Evolutionary conservation across 208 protist species (phyloP), one percentile per base, ranked within the genome.

Genomic region (Wallacemonas sp.): DNA sequence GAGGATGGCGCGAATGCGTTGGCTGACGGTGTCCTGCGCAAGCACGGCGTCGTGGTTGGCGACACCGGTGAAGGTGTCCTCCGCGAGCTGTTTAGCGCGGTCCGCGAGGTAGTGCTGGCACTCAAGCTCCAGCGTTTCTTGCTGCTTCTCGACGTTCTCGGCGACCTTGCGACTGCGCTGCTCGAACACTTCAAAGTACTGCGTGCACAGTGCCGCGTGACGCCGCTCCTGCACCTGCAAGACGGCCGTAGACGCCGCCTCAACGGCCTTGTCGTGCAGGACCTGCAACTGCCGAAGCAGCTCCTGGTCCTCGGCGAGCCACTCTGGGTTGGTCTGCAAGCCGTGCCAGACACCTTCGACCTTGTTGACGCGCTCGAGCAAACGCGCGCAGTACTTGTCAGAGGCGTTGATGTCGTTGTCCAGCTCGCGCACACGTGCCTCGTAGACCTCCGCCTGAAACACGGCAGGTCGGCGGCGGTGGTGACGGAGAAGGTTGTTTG

Each of bases 401-500:
- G 75, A 75, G 6, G 69, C 41, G 43, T 76, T 76, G 23, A 58
- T 74, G 19, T 64, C 47, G 55, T 85, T 77, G 41, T 82, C 82
- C 49, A 96, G 72, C 72, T 92, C 81, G 17, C 91, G 87, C 58
- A 93, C 64, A 1, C 91, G 87, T 19, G 75, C 73, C 57, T 96
- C 87, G 62, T 92, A 93, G 17, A 81, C 43, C 46, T 91, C 80
- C 12, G 85, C 83, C 70, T 96, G 91, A 27, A 94, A 72, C 30
- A 82, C 72, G 12, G 91, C 87, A 2, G 88, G 83, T 6, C 91
- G 87, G 52, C 87, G 86, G 12, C 85, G 83, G 68, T 96, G 87
- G 60, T 83, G 72, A 16, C 91, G 83, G 54, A 96, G 68, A 2
- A 86, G 49, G 19, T 88, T 73, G 43, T 82, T 88, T 39, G 78